phyloP scores from a whole-genome alignment of 306 rosid genomes.

The Cajanus cajan region DNA sequence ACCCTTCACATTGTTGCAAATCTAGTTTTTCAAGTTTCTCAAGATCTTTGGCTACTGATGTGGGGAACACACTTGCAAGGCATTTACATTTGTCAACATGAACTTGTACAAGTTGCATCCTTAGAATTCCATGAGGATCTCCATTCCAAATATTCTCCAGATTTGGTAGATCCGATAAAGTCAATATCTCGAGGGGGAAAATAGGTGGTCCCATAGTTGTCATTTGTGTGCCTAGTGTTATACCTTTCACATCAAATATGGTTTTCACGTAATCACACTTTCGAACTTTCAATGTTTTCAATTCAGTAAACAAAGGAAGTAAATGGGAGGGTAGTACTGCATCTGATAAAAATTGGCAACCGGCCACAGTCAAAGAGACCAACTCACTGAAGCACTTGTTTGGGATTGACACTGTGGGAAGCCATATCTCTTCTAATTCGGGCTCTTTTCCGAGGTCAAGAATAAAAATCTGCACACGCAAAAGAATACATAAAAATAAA shows the following conservation, averaged over 20 bases:
- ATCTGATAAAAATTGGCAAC: not conserved
- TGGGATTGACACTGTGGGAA: not conserved
- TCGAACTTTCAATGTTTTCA: not conserved
- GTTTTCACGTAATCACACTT: not conserved
- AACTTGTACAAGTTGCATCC: not conserved
- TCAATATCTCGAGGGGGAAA: not conserved
- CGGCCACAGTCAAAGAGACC: not conserved
- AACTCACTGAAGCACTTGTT: constrained; percentile 13
- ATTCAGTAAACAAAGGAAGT: not conserved
- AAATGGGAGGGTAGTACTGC: not conserved
- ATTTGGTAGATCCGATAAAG: constrained; percentile 1
- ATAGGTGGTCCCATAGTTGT: not conserved
- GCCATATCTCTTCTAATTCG: not conserved
- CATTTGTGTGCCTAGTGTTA: not conserved
- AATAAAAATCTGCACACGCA: too few relatives aligned
- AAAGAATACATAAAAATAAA: too few relatives aligned
- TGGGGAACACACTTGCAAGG: constrained; percentile 32
- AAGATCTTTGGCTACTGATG: not conserved
- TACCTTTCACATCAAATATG: constrained; percentile 20
- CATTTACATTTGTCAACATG: not conserved
- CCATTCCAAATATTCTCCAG: constrained; percentile 20
- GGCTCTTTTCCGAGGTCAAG: not conserved
- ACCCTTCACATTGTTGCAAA: not conserved
- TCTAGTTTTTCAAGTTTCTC: not conserved
- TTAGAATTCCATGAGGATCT: constrained; percentile 13